Base-by-base conservation (phyloP, 202 grass and related monocot species). In the Saccharum hybrid region DNA sequence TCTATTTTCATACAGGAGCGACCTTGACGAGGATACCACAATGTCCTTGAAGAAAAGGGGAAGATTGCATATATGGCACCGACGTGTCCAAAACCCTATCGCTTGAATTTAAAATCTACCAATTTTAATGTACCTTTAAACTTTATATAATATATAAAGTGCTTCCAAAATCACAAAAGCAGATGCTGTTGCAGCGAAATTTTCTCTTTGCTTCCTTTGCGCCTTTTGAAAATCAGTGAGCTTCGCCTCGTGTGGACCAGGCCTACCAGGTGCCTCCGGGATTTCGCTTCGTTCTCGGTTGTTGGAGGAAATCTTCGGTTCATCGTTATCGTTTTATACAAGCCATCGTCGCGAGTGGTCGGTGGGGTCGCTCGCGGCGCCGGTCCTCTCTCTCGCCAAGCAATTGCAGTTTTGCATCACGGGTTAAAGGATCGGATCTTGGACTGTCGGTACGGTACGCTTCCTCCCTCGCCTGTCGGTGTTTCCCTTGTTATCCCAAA, bases 241-340 rank as follows among this genome's bases (percentile, higher is more conserved):
- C 8, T 4, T 56, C 38, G 57, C 10, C 18, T 12, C n/a, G 23
- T 3, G 49, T 15, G 45, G 46, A 56, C 46, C 65, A 18, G 33
- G 3, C 56, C 23, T 9, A 2, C n/a, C 75, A 73, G 36, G 75
- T 33, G 63, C 19, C 42, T 22, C 11, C 3, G 11, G 22, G 36
- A 79, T 43, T 59, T 57, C 33, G 76, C 43, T 45, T 26, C 72
- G 2, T 54, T 54, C n/a, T 26, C 13, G 66, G 82, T 72, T 85
- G 71, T 65, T 72, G 82, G 42, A 52, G 63, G 16, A 33, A 57
- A 49, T 16, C 41, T 42, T 30, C 16, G 28, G 7, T 26, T 69
- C n/a, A 80, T 88, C 68, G 61, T 79, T 83, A 74, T 84, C 46
- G 10, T 72, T 69, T 49, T 57, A 5, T 69, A 51, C 31, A n/a